Base-by-base conservation (phyloP, 2,329 filamentous ascomycete species). In the Phialocephala sp. region DNA sequence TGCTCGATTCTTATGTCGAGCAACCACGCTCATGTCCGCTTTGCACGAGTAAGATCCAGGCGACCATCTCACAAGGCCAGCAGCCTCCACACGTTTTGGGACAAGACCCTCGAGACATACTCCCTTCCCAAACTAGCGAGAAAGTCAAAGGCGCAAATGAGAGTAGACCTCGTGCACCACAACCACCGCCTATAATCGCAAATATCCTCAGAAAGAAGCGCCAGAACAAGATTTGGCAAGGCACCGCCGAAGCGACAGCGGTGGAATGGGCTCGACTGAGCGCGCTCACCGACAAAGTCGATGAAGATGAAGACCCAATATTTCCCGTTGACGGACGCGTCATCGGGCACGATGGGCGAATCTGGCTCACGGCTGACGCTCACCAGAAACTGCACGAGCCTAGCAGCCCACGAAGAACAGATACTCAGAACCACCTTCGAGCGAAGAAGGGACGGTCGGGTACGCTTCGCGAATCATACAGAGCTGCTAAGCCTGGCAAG, bases 401-500 rank as follows among this genome's bases (percentile, higher is more conserved):
- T 35, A 35, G 14, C 12, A 54, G 8, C 14, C 24, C 50, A 54
- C 22, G 11, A 27, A 32, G 15, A 18, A 22, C 24, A 32, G 15
- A 32, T 32, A 2, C 11, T 9, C 22, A 54, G 24, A 27, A 54
- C 4, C 22, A 54, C 8, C 24, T 54, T 12, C 50, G 18, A 4
- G 12, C 22, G 27, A 54, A 12, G n/a, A 14, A 54, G 4, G 2
- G 8, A 12, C 22, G 6, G 27, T 32, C 50, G 4, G 24, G 14
- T 12, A 32, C 50, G 50, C 50, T 54, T 54, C 50, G 50, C 35
- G 24, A 54, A 11, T 22, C 24, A 32, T 54, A 54, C 50, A 54
- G 27, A 54, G 50, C 50, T 60, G 57, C 47, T 39, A 12, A 32
- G 27, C 50, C 32, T 47, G 52, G 24, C 22, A 8, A 64, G 36